phyloP scores from a whole-genome alignment of 192 early-diverging fungal genomes.

The Rhizophagus prolifer region DNA sequence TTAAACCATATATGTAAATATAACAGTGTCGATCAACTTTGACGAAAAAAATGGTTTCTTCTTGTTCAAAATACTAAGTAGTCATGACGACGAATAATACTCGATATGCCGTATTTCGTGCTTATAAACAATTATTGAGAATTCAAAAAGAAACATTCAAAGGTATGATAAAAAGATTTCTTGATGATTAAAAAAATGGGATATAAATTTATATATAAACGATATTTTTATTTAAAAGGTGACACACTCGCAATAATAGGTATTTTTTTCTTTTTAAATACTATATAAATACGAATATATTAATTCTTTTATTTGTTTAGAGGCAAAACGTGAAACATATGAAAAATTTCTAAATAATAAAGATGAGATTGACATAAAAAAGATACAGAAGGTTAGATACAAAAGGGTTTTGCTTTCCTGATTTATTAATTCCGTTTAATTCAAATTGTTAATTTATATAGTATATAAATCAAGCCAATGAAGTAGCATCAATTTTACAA shows the following conservation, averaged over 20 bases:
- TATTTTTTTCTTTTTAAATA: neutral
- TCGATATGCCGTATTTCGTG: neutral
- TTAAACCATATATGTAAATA: too few relatives aligned
- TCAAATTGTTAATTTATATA: neutral
- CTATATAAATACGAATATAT: neutral
- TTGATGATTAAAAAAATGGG: neutral
- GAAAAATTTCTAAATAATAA: constrained; percentile 20
- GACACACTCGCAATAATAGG: neutral
- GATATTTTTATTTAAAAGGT: neutral
- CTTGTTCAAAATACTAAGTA: neutral
- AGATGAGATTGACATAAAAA: neutral
- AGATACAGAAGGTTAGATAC: neutral
- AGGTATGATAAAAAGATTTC: neutral
- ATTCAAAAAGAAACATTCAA: constrained; percentile 11
- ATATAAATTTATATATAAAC: neutral
- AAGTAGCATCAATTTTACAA: neutral
- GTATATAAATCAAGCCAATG: constrained; percentile 8
- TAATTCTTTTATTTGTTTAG: neutral
- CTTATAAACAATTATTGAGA: constrained; percentile 10
- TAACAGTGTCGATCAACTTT: neutral
- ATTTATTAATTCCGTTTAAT: neutral
- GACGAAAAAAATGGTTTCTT: too few relatives aligned
- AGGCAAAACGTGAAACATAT: constrained; percentile 5
- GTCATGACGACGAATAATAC: neutral
- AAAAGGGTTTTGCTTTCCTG: too few relatives aligned